Base-by-base conservation (phyloP, 2,329 filamentous ascomycete species). In the Ilyonectria robusta region DNA sequence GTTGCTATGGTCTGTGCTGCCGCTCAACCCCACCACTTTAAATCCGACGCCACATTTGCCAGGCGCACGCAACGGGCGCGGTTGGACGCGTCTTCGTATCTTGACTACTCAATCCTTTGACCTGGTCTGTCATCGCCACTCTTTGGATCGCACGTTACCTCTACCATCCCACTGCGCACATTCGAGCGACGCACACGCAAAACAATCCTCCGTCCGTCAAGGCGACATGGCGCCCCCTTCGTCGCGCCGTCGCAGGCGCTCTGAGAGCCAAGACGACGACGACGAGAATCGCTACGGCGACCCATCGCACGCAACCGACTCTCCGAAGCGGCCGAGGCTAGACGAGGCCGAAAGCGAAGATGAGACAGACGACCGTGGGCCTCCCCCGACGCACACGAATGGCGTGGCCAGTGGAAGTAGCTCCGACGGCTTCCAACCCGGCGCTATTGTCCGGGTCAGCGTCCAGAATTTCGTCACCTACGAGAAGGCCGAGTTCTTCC, bases 391-490 rank as follows among this genome's bases (percentile, higher is more conserved):
- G 62, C 40, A 57, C 23, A 26, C 66, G 5, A 68, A 73, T 48
- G 69, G 71, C n/a, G 53, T 51, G 33, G 50, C 66, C 10, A 70
- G 67, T 46, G 60, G 50, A 31, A 53, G 57, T 42, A 63, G 69
- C 69, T 51, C 68, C 53, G 78, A 81, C 17, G 76, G 77, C 10
- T 89, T 87, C 68, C 87, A 93, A 70, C 91, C 94, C 3, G 96
- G 96, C 11, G 92, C 96, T 10, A 97, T 99, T 72, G 91, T 98
- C 55, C 90, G 95, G 40, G 94, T 99, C 54, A 92, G 90, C 72
- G 87, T 98, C 50, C 88, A 87, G 55, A 93, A 98, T 80, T 99
- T 99, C 75, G 94, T 99, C 62, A 99, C 96, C 0, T 99, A 99
- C 81, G 94, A 93, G 56, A 90, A 92, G 59, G 95, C 94, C 62